Evolutionary conservation across 164 flowering plant genomes (phyloP), one percentile per base, ranked within the genome.

Genomic region (Hamamelis virginiana): DNA sequence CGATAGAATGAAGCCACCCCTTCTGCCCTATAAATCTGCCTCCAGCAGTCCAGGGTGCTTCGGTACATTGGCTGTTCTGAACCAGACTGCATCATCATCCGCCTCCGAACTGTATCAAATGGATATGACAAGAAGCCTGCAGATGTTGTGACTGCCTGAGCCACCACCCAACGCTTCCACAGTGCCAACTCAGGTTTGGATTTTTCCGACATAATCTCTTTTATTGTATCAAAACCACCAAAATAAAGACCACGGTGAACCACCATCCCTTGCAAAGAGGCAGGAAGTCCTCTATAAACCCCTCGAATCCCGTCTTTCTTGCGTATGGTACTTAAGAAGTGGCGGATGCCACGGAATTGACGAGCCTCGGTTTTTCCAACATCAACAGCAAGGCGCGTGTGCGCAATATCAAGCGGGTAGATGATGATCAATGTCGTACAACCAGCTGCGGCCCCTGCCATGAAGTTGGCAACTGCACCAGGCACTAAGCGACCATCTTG

Each of bases 11-110:
- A 87, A 63, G 76, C 52, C 15, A 85, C 60, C 21, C 99, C 99
- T 69, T 91, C 98, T 15, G 72, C 71, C 70, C 76, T 78, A 57
- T 92, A 90, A 21, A 95, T 95, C 71, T 80, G 88, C 81, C 65
- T 85, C 99, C 99, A 95, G 74, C 99, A 92, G n/a, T 95, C 97
- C 46, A 86, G 59, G 14, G 99, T 92, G 80, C 71, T 86, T 15
- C 25, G 58, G 69, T 89, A 95, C 90, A 86, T 83, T 2, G 86
- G 91, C 46, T 71, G 66, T 58, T 87, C 92, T 70, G 79, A 44
- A 15, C 98, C 99, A 19, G 99, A 92, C 70, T 95, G 98, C 97
- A 95, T 95, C 99, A 95, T 95, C 91, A 95, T 95, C 23, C 98
- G 82, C 76, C 99, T 83, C 60, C 99, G 68, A 41, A 92, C 99